phyloP scores from a whole-genome alignment of 2,329 filamentous ascomycete species.

The Claviceps digitariae region DNA sequence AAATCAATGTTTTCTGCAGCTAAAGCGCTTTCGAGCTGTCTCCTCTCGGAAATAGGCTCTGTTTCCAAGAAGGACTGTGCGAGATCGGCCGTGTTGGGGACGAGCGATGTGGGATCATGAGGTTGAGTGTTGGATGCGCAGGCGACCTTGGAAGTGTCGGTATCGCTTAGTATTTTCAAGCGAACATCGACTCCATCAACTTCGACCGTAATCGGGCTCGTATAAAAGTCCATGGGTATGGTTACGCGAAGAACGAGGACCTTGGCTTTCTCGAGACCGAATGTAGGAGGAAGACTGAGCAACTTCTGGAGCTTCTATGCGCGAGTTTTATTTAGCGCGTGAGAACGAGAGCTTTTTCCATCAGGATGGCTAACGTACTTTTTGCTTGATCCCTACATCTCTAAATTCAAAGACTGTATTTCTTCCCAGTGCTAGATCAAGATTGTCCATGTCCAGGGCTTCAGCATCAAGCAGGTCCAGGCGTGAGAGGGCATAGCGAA shows the following conservation, averaged over 20 bases:
- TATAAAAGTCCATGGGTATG: constrained; percentile 78
- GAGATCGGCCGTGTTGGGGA: constrained; percentile 59
- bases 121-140: constrained; percentile 19
- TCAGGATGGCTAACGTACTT: constrained; percentile 34
- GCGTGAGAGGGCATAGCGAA: constrained; percentile 72
- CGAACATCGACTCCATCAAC: constrained; percentile 68
- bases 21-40: constrained; percentile 55
- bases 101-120: constrained; percentile 19
- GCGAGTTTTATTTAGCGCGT: constrained; percentile 9
- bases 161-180: constrained; percentile 33
- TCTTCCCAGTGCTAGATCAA: constrained; percentile 73
- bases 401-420: constrained; percentile 74
- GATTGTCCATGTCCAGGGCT: constrained; percentile 69
- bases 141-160: constrained; percentile 25
- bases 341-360: constrained; percentile 8
- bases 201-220: constrained; percentile 69
- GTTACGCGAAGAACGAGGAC: constrained; percentile 67
- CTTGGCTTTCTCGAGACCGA: constrained; percentile 60
- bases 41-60: constrained; percentile 51
- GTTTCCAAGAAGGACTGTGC: constrained; percentile 68
- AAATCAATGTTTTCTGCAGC: constrained; percentile 48
- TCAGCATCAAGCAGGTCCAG: constrained; percentile 82
- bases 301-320: constrained; percentile 63
- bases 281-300: constrained; percentile 58
- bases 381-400: constrained; percentile 68